Evolutionary conservation across 2,329 filamentous ascomycete genomes (phyloP), one percentile per base, ranked within the genome.

Genomic region (Microsporum ferrugineum): DNA sequence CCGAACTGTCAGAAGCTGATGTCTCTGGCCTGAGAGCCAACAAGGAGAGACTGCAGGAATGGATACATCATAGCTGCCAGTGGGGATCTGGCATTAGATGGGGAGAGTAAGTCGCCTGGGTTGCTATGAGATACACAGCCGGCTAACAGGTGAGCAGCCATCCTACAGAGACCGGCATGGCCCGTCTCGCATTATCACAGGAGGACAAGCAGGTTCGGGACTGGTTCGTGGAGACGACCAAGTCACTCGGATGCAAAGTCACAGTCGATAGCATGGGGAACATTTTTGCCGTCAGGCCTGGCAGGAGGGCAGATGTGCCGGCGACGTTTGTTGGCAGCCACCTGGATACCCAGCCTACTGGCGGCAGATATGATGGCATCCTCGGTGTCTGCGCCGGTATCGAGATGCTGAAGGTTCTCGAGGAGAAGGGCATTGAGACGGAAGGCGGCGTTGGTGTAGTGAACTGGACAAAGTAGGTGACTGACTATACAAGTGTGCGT

Each of bases 191-290:
- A 2, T 79, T 92, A 23, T 85, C 85, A 1, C 84, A 91, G 66
- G 77, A 83, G 1, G 89, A 92, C 70, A 88, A 86, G 68, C 73
- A 82, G 67, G 88, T 82, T 10, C 82, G 89, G 43, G 83, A 88
- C 70, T 94, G 88, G 88, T 91, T 94, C 65, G 79, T 85, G 0
- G 71, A 84, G 17, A 85, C 83, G 0, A 84, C 83, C 1, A 74
- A 82, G 66, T 76, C 75, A 0, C 75, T 91, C 0, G 87, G 85
- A 7, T 92, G 88, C 71, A 78, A 79, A 2, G 78, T 88, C 5
- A 85, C 80, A 0, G 73, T 89, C 1, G 89, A 94, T 69, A 77
- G 82, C 31, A 91, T 92, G 83, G 88, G 88, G 23, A 94, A 92
- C 66, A 88, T 87, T 63, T 94, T 92, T 69, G 87, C 88, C 0